A percentile compares a stretch with the other conserved stretches of the same genome.
Evolutionary conservation across 352 stramenopile genomes (phyloP).

Genomic region (Peronospora belbahrii): DNA sequence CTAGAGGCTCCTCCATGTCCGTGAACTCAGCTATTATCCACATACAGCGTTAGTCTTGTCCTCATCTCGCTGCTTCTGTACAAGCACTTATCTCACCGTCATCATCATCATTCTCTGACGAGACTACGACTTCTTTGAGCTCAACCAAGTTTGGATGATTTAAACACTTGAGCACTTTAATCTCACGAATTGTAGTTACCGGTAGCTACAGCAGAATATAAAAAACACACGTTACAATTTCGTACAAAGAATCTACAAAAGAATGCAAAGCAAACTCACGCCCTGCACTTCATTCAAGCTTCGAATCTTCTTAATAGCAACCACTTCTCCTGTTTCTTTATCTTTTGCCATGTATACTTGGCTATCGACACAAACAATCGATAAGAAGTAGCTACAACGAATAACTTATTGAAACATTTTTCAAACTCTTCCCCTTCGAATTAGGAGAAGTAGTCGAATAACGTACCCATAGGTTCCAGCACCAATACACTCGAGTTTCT

Average conservation of each 20-base stretch:
- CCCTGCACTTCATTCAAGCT: conserved; percentile 87
- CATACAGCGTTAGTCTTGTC: neutral
- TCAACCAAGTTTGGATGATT: conserved; percentile 93
- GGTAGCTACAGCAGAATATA: conserved; percentile 72
- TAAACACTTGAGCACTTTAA: conserved; percentile 97
- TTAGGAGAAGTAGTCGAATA: no score
- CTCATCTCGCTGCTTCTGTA: neutral
- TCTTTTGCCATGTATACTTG: conserved; percentile 88
- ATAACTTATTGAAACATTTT: neutral
- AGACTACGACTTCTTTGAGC: conserved; percentile 94
- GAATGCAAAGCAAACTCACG: conserved; percentile 40
- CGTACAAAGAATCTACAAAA: neutral
- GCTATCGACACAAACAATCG: conserved; percentile 21
- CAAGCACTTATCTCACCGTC: conserved; percentile 34
- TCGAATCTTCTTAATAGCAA: conserved; percentile 89
- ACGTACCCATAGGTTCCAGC: conserved; percentile 82
- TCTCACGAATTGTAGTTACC: conserved; percentile 94
- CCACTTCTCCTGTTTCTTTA: conserved; percentile 73
- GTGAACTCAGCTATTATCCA: conserved; percentile 52
- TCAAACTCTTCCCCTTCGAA: no score
- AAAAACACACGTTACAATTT: conserved; percentile 3
- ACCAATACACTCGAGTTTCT: conserved; percentile 86
- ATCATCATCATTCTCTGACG: conserved; percentile 76
- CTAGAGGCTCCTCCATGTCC: conserved; percentile 74
- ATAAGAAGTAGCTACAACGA: conserved; percentile 2